Conservation (phyloP, 257 asterid genomes). For the Leonotis leonurus region DNA sequence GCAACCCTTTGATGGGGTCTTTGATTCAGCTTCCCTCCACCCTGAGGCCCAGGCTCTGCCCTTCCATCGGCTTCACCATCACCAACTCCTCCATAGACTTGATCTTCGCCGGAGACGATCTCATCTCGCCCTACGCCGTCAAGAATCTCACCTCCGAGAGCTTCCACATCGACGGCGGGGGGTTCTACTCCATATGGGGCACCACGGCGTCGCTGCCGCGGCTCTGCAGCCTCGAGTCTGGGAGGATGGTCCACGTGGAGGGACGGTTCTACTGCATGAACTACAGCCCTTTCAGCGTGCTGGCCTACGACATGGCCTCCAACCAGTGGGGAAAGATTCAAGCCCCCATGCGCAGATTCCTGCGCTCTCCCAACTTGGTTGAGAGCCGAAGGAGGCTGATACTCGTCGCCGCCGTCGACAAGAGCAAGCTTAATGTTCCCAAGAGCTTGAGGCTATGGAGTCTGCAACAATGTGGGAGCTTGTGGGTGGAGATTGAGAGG, state of each 20-base stretch:
- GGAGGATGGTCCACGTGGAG: slow-evolving; percentile 59
- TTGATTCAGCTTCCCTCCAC: slow-evolving; percentile 67
- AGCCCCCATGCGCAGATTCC: slow-evolving; percentile 89
- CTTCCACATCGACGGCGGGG: slow-evolving; percentile 81
- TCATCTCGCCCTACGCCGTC: slow-evolving; percentile 89
- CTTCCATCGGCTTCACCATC: slow-evolving; percentile 61
- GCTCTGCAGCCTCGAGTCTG: slow-evolving; percentile 83
- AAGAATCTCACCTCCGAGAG: slow-evolving; percentile 75
- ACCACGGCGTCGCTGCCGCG: slow-evolving; percentile 77
- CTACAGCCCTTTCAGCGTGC: slow-evolving; percentile 83
- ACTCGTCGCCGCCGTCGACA: slow-evolving; percentile 81
- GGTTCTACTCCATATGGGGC: slow-evolving; percentile 95
- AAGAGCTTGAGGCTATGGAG: slow-evolving; percentile 75
- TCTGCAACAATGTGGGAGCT: slow-evolving; percentile 51
- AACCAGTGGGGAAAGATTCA: slow-evolving; percentile 81
- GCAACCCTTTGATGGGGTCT: slow-evolving; percentile 56
- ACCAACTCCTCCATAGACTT: slow-evolving; percentile 61
- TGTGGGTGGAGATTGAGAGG: slow-evolving; percentile 86
- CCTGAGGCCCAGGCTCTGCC: slow-evolving; percentile 67
- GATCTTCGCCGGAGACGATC: slow-evolving; percentile 79
- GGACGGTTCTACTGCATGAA: slow-evolving; percentile 91
- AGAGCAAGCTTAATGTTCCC: slow-evolving; percentile 89
- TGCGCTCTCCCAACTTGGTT: slow-evolving; percentile 69
- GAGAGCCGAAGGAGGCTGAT: slow-evolving; percentile 54
- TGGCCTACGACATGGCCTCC: slow-evolving; percentile 33